A percentile compares a stretch with the other conserved stretches of the same genome.
Evolutionary conservation across 2,329 filamentous ascomycete genomes (phyloP).

Genomic region (Colletotrichum siamense): DNA sequence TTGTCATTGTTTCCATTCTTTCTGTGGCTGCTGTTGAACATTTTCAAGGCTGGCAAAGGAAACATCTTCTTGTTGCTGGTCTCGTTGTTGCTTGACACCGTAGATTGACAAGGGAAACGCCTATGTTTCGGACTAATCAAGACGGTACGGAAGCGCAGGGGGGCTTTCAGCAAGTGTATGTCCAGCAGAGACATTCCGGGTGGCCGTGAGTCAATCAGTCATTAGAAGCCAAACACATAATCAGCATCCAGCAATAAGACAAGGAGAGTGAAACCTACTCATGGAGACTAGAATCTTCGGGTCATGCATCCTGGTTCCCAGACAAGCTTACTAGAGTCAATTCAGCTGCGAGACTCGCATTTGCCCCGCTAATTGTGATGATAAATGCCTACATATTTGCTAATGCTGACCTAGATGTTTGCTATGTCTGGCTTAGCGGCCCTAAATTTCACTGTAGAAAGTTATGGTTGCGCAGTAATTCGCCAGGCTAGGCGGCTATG

Average conservation of each 20-base stretch:
- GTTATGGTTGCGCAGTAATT: neutral
- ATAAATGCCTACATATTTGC: neutral
- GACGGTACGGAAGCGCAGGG: neutral
- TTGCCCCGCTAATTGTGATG: neutral
- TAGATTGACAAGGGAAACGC: neutral
- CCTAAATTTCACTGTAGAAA: neutral
- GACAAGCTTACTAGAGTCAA: neutral
- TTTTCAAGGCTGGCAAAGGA: neutral
- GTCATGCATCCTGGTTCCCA: neutral
- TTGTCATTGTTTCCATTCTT: neutral
- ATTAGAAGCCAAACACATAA: neutral
- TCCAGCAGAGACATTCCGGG: neutral
- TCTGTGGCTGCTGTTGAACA: neutral
- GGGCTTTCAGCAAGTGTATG: neutral
- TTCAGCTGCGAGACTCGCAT: neutral
- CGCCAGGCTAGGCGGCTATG: neutral
- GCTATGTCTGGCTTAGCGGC: neutral
- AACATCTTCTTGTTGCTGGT: neutral
- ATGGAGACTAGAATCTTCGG: neutral
- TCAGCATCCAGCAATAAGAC: neutral
- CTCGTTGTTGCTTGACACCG: neutral
- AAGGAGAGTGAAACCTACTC: neutral
- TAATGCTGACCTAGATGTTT: fast-evolving
- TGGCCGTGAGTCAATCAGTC: neutral
- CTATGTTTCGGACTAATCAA: neutral